Conservation (phyloP, 1,284 basidiomycete species). For the Vanrija pseudolonga region DNA sequence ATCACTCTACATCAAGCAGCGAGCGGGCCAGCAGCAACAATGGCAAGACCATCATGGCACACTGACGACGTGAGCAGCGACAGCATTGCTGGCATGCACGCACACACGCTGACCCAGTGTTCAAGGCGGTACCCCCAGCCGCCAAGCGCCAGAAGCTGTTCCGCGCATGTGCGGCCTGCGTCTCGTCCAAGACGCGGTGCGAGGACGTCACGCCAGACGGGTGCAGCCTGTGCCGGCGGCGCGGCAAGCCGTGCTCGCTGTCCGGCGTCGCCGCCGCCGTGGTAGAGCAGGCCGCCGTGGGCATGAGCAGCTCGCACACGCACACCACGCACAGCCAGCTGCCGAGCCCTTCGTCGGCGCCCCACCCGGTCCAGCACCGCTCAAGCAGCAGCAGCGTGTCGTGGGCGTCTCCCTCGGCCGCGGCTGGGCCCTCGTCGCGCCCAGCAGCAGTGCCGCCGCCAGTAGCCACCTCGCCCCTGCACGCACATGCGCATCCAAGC, state of each 20-base stretch:
- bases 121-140: background rate
- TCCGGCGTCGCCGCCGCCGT: constrained; percentile 6
- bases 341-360: too few species aligned
- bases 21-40: too few species aligned
- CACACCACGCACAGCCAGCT: background rate
- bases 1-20: background rate
- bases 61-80: too few species aligned
- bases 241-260: constrained; percentile 24
- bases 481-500: too few species aligned
- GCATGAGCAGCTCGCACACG: background rate
- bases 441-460: too few species aligned
- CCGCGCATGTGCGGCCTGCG: constrained; percentile 31
- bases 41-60: too few species aligned
- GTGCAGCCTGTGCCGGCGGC: constrained; percentile 30
- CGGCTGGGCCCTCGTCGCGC: background rate
- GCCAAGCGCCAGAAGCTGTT: constrained; percentile 28
- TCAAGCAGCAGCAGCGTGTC: background rate
- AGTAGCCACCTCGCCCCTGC: too few species aligned
- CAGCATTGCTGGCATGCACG: too few species aligned
- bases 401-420: background rate
- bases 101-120: too few species aligned
- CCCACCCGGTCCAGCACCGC: constrained; percentile 1
- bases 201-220: constrained; percentile 27
- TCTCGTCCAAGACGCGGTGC: constrained; percentile 33
- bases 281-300: background rate